Evolutionary conservation across 2,329 filamentous ascomycete genomes (phyloP).

Genomic region (Raffaelea arxii): DNA sequence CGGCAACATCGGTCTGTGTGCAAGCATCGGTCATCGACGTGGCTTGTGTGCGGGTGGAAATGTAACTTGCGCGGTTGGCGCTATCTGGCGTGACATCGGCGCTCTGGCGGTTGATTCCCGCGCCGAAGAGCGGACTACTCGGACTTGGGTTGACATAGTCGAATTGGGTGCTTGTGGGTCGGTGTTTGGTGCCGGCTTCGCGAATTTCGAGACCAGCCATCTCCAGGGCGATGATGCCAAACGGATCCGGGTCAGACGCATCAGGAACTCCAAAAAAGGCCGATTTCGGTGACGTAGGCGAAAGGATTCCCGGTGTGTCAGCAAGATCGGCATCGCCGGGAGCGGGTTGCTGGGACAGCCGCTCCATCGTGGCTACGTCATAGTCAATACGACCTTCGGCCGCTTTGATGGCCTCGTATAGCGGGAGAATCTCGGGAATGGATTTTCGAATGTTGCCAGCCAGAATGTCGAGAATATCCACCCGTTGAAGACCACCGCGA

Average conservation of each 20-base stretch:
- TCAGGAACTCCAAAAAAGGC: constrained; percentile 63
- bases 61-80: constrained; percentile 65
- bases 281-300: constrained; percentile 23
- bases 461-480: constrained; percentile 46
- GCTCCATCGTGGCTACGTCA: constrained; percentile 57
- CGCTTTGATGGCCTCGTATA: constrained; percentile 78
- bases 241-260: constrained; percentile 78
- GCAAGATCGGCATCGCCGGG: constrained; percentile 60
- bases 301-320: constrained; percentile 30
- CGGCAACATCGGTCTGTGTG: constrained; percentile 50
- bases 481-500: constrained; percentile 11
- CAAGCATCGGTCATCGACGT: constrained; percentile 61
- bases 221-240: constrained; percentile 82
- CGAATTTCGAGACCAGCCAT: constrained; percentile 82
- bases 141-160: constrained; percentile 65
- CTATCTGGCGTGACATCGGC: constrained; percentile 46
- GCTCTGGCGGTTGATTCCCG: constrained; percentile 53
- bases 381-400: constrained; percentile 76
- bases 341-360: constrained; percentile 54
- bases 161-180: constrained; percentile 71
- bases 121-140: constrained; percentile 57
- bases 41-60: constrained; percentile 59
- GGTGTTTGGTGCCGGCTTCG: constrained; percentile 70
- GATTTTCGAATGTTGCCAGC: constrained; percentile 46
- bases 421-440: constrained; percentile 43